Percentiles rank a stretch among this genome's conserved stretches.
phyloP scores from a whole-genome alignment of 2,329 filamentous ascomycete species.

The Scorias spongiosa region DNA sequence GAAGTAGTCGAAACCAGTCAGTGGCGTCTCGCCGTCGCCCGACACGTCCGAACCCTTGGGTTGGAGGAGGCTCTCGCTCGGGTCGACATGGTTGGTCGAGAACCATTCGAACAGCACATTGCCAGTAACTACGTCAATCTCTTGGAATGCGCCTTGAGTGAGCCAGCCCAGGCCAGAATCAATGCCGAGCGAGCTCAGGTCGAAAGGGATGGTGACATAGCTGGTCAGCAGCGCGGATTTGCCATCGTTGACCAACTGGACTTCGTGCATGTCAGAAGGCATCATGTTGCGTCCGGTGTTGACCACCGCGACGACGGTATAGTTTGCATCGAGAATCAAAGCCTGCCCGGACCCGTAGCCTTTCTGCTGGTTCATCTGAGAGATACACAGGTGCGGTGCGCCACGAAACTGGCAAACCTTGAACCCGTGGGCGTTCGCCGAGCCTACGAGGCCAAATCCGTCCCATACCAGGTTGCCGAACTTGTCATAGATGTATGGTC shows the following conservation, averaged over 20 bases:
- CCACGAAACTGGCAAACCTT: slow-evolving; percentile 31
- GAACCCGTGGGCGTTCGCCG: slow-evolving; percentile 29
- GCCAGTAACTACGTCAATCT: slow-evolving; percentile 34
- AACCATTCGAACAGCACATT: slow-evolving; percentile 42
- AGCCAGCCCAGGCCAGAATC: slow-evolving; percentile 28
- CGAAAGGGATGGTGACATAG: slow-evolving; percentile 18
- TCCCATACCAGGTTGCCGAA: slow-evolving; percentile 17
- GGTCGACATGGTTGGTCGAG: slow-evolving; percentile 35
- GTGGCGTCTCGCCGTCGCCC: slow-evolving; percentile 28
- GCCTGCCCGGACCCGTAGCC: slow-evolving; percentile 32
- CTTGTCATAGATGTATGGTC: slow-evolving; percentile 16
- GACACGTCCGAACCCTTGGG: slow-evolving; percentile 20
- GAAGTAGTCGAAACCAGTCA: slow-evolving; percentile 35
- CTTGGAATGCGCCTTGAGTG: slow-evolving; percentile 20
- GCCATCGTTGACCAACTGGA: slow-evolving; percentile 26
- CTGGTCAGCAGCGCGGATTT: slow-evolving; percentile 11
- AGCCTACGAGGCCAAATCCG: slow-evolving; percentile 18
- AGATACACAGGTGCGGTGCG: slow-evolving; percentile 30
- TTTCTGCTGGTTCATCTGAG: slow-evolving; percentile 20
- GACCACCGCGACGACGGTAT: slow-evolving; percentile 29
- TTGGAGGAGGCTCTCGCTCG: slow-evolving; percentile 25
- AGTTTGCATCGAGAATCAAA: slow-evolving; percentile 30
- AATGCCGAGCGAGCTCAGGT: slow-evolving; percentile 23
- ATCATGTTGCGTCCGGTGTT: slow-evolving; percentile 8
- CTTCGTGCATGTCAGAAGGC: slow-evolving; percentile 32